Conservation (phyloP, 345 rosid species). For the Citrus reticulata region DNA sequence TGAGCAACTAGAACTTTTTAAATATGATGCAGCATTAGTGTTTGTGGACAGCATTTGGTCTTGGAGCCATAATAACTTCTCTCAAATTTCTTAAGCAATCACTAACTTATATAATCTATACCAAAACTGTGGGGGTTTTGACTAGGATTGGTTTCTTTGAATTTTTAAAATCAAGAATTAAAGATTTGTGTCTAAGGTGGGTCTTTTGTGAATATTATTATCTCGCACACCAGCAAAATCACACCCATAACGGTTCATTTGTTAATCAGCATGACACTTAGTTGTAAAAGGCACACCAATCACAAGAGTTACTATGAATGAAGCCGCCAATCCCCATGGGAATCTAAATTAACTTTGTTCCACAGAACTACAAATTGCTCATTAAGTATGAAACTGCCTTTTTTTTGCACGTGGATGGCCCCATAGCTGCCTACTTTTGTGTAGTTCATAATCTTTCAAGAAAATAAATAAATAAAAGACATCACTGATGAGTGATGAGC, state of each 20-base stretch:
- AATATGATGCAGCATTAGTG: neutral
- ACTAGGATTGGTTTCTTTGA: neutral
- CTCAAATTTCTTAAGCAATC: neutral
- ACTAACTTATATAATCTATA: neutral
- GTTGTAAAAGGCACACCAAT: neutral
- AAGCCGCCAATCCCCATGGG: neutral
- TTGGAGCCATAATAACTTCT: neutral
- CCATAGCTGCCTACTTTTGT: neutral
- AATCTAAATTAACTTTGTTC: neutral
- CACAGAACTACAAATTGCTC: neutral
- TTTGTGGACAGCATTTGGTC: neutral
- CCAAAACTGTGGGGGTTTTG: slow-evolving; percentile 15
- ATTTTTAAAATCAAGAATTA: neutral
- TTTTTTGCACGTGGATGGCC: neutral
- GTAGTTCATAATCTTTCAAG: neutral
- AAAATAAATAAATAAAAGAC: neutral
- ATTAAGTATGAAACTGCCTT: neutral
- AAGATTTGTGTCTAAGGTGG: neutral
- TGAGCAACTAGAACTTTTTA: neutral
- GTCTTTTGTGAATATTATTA: neutral
- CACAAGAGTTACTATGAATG: neutral
- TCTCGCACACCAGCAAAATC: neutral
- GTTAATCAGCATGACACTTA: neutral
- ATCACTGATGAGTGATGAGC: neutral
- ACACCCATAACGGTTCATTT: neutral